A percentile compares a stretch with the other conserved stretches of the same genome.
phyloP scores from a whole-genome alignment of 805 yeast genomes.

The Candida argentea region DNA sequence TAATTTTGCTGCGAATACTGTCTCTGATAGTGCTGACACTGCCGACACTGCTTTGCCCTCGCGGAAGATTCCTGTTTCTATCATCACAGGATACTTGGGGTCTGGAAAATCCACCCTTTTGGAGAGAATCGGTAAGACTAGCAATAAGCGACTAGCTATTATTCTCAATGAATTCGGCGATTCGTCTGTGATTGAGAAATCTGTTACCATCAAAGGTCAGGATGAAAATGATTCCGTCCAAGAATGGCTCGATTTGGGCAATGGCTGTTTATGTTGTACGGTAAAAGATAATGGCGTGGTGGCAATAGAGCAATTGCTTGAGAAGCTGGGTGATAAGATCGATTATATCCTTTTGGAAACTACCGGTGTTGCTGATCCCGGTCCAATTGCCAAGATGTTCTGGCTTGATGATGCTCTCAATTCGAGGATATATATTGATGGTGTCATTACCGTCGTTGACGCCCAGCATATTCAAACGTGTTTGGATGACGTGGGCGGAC shows the following conservation, averaged over 20 bases:
- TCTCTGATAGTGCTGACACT: conserved; percentile 25
- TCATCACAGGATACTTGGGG: conserved; percentile 90
- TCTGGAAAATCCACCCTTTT: conserved; percentile 88
- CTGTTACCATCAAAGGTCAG: conserved; percentile 58
- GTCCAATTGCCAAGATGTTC: conserved; percentile 93
- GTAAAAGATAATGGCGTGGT: conserved; percentile 91
- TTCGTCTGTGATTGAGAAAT: conserved; percentile 79
- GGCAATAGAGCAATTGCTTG: conserved; percentile 83
- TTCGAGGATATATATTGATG: conserved; percentile 81
- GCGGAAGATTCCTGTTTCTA: conserved; percentile 77
- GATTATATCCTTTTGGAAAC: conserved; percentile 93
- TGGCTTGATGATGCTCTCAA: conserved; percentile 91
- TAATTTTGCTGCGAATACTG: conserved; percentile 11
- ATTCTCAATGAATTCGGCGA: conserved; percentile 91
- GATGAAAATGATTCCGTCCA: conserved; percentile 44
- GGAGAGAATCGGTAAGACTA: conserved; percentile 58
- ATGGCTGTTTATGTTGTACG: conserved; percentile 94
- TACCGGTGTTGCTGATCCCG: conserved; percentile 96
- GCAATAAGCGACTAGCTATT: conserved; percentile 75
- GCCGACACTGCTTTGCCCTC: too few species aligned
- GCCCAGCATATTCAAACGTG: conserved; percentile 53
- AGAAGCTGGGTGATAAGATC: conserved; percentile 57
- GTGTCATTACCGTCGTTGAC: conserved; percentile 84
- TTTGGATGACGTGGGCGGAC: conserved; percentile 64
- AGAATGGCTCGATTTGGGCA: conserved; percentile 95